phyloP scores from a whole-genome alignment of 192 early-diverging fungal genomes.

The Diversispora epigaea region DNA sequence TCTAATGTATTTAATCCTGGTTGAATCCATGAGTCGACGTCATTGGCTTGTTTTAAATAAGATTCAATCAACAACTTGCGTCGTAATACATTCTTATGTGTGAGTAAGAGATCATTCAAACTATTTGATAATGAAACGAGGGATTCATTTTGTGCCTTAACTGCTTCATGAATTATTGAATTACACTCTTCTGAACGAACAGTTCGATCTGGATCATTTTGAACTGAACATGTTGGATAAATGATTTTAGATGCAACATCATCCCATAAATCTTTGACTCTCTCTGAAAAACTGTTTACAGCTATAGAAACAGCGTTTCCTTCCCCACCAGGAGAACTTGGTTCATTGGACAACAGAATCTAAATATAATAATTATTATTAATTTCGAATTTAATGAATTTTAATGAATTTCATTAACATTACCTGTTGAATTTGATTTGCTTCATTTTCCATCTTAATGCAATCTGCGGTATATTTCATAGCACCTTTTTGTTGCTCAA shows the following conservation, averaged over 20 bases:
- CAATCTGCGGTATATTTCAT: neutral
- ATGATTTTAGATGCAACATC: conserved; percentile 6
- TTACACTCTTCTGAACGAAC: conserved; percentile 8
- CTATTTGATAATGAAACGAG: conserved; percentile 19
- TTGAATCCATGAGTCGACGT: conserved; percentile 19
- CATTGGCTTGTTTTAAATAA: conserved; percentile 21
- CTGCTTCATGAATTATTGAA: conserved; percentile 1
- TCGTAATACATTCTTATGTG: conserved; percentile 24
- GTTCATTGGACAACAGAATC: conserved; percentile 17
- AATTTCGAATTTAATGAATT: neutral
- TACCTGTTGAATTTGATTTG: conserved; percentile 23
- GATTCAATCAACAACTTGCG: conserved; percentile 31
- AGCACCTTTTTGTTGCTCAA: conserved; percentile 12
- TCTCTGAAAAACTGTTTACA: conserved; percentile 5
- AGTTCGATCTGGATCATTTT: neutral
- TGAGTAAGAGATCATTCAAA: conserved; percentile 15
- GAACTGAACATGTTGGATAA: conserved; percentile 18
- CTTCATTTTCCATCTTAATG: conserved; percentile 5
- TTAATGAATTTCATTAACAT: neutral
- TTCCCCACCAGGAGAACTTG: conserved; percentile 23
- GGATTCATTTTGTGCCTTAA: conserved; percentile 22
- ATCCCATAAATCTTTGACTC: conserved; percentile 13
- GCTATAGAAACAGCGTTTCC: conserved; percentile 11
- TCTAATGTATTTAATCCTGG: conserved; percentile 14
- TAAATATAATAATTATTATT: neutral